Evolutionary conservation across 805 yeast genomes (phyloP), one percentile per base, ranked within the genome.

Genomic region (Yarrowia porcina): DNA sequence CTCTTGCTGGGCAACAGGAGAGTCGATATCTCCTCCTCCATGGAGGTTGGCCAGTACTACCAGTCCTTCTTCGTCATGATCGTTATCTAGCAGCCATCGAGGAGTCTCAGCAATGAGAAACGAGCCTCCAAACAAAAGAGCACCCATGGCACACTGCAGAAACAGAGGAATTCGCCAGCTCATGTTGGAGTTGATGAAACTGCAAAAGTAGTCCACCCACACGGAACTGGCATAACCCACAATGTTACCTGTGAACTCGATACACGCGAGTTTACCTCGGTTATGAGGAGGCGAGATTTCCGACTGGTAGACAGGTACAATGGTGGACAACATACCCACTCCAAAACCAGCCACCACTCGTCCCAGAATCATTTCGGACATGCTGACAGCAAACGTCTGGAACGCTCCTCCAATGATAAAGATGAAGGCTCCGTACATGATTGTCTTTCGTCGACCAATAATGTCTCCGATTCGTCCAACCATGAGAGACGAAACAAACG

Each of bases 221-320:
- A 90, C 93, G 54, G 94, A 86, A 20, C 87, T 76, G 1, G 89
- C 82, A 72, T 90, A 91, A 6, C 96, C 97, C 6, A 85, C 71
- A 44, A 90, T 85, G 74, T 90, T 90, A 11, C 96, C 96, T 0
- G 96, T 86, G 74, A 90, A 91, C 71, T 90, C 96, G 36, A 90
- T 87, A 71, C 96, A 89, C 3, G 93, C 96, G 61, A 90, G 77
- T 69, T 84, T 82, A 2, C 97, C 97, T 70, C 97, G 80, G 67
- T 88, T 89, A 70, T 89, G 89, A 23, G 91, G 87, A 1, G 97
- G 97, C 7, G 92, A 84, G 56, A 91, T 89, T 71, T 90, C 97
- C 56, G 92, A 85, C 72, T 90, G 96, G 74, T 89, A 90, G 56
- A 89, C 85, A 0, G 96, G 96, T 11, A 90, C 92, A 66, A 90